phyloP scores from a whole-genome alignment of 495 filamentous ascomycete genomes.

The Jackrogersella multiformis region DNA sequence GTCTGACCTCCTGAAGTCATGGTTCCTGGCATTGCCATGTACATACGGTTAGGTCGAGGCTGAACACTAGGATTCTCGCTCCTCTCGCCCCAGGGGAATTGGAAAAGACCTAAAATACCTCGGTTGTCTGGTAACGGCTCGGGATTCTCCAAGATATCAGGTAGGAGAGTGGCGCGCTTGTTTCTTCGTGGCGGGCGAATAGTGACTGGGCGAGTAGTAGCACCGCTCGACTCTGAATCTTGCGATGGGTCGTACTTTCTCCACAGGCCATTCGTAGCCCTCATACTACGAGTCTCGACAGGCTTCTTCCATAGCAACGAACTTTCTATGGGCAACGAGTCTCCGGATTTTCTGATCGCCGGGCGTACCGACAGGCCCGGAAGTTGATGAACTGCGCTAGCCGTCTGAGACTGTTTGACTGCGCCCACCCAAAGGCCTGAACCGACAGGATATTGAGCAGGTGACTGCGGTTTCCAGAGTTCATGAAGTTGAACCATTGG shows the following conservation, averaged over 20 bases:
- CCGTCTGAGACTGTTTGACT: constrained; percentile 26
- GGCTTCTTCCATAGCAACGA: constrained; percentile 54
- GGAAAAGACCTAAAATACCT: constrained; percentile 64
- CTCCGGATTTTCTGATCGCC: constrained; percentile 43
- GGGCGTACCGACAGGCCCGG: constrained; percentile 47
- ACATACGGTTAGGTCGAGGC: constrained; percentile 42
- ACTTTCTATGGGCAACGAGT: constrained; percentile 50
- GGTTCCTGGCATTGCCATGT: constrained; percentile 59
- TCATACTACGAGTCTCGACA: constrained; percentile 8
- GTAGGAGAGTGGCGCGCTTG: constrained; percentile 61
- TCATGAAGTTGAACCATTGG: neutral
- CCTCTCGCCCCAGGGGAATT: constrained; percentile 66
- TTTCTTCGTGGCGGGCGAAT: constrained; percentile 59
- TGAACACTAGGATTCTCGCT: constrained; percentile 60
- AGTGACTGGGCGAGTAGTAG: constrained; percentile 48
- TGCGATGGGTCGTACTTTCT: constrained; percentile 22
- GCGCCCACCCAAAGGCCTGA: constrained; percentile 37
- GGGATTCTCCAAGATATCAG: constrained; percentile 66
- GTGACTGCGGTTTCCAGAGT: constrained; percentile 33
- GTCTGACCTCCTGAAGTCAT: constrained; percentile 53
- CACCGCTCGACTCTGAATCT: neutral
- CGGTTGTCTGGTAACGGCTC: constrained; percentile 60
- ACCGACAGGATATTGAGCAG: constrained; percentile 3
- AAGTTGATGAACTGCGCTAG: constrained; percentile 24
- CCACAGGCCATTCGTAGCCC: constrained; percentile 33